phyloP scores from a whole-genome alignment of 2,329 filamentous ascomycete species.

The Alternaria brassicicola region DNA sequence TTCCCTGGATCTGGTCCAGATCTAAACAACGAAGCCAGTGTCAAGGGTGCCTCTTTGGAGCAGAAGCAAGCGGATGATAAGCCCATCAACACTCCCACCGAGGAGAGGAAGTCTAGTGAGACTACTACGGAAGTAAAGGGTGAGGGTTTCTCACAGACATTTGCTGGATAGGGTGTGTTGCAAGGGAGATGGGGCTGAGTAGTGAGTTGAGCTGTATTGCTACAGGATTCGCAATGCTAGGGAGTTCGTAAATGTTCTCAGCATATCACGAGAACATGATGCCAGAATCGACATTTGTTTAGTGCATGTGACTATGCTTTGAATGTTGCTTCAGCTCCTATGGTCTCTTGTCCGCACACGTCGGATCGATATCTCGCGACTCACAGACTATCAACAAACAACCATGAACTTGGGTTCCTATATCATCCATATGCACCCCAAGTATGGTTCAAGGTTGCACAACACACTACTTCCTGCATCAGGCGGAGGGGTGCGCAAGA shows the following conservation, averaged over 20 bases:
- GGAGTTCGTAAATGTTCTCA: background rate
- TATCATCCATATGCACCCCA: background rate
- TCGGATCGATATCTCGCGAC: background rate
- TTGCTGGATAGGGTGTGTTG: background rate
- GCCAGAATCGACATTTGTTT: background rate
- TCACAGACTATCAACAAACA: background rate
- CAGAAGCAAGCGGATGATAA: constrained; percentile 9
- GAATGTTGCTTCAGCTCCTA: background rate
- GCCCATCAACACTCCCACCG: background rate
- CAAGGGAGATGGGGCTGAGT: background rate
- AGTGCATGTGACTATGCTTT: background rate
- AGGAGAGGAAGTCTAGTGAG: constrained; percentile 11
- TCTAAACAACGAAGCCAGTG: constrained; percentile 6
- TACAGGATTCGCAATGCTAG: background rate
- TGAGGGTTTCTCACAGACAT: constrained; percentile 11
- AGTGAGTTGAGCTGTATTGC: background rate
- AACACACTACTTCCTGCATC: background rate
- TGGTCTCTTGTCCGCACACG: background rate
- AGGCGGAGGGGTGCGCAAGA: background rate
- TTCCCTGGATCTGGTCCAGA: constrained; percentile 23
- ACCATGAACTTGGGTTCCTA: background rate
- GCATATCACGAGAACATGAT: background rate
- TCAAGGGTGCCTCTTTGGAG: constrained; percentile 10
- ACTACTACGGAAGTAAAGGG: constrained; percentile 7
- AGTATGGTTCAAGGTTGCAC: background rate